Evolutionary conservation across 176 grass and related monocot species (phyloP), one percentile per base, ranked within the genome.

Genomic region (Elymus sibiricus): DNA sequence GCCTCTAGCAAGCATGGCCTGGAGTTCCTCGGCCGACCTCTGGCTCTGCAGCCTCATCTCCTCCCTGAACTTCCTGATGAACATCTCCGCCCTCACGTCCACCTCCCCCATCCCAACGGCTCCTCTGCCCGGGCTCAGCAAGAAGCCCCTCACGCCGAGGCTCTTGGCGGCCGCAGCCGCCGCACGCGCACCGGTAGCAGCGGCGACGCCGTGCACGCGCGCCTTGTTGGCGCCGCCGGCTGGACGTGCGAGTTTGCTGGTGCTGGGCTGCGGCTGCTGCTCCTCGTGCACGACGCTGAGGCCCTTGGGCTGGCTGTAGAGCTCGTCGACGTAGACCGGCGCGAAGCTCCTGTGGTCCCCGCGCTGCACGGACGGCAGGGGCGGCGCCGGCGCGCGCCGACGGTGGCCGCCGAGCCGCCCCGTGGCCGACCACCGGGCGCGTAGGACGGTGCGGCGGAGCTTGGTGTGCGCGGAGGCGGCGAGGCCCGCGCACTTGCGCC

Each of bases 11-110:
- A 90, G 77, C 92, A 88, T 94, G 85, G 92, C 85, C 29, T 86
- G 90, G 46, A 92, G 84, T 70, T 97, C 95, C 65, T 89, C 74
- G 0, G 90, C 88, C 9, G 95, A 97, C 31, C 69, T 64, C 79
- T 94, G 92, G 46, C 79, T 97, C 88, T 97, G 90, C n/a, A 85
- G 88, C 76, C 86, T 88, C 94, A 92, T 97, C 83, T 97, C 92
- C 85, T 97, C 92, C 86, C 77, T 94, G 83, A 97, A 97, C 88
- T 83, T 92, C 66, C 87, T 82, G 22, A 94, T 95, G 71, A 95
- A 95, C 66, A 95, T 81, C 86, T 95, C 94, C 3, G 91, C 94
- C 9, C 87, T 83, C 34, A 93, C 53, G 70, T 95, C 94, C 79
- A 97, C 94, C 62, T 90, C 94, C 9, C 86, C 83, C 79, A 87